Evolutionary conservation across 805 yeast species (phyloP).

Genomic region (Nakazawaea laoshanensis): DNA sequence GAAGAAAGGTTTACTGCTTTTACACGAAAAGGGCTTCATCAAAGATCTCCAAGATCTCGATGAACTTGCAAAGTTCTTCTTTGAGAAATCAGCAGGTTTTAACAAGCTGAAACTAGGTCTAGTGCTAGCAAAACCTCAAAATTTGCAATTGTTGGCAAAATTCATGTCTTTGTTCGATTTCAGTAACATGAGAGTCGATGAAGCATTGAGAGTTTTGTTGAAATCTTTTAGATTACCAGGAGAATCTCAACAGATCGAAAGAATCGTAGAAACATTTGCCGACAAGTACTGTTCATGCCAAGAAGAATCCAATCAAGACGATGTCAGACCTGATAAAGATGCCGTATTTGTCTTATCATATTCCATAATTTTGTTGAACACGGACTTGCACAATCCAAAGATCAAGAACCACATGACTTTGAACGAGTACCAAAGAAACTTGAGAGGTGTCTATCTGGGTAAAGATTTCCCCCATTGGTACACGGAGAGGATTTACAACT

Average conservation of each 20-base stretch:
- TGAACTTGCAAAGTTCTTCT: conserved; percentile 71
- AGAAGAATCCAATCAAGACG: conserved; percentile 21
- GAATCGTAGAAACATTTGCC: conserved; percentile 82
- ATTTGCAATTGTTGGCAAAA: conserved; percentile 45
- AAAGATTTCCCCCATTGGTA: conserved; percentile 84
- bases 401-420: conserved; percentile 87
- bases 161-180: conserved; percentile 74
- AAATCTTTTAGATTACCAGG: conserved; percentile 91
- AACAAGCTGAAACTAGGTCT: conserved; percentile 88
- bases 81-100: conserved; percentile 69
- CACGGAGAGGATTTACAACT: conserved; percentile 66
- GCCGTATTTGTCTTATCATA: conserved; percentile 85
- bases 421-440: conserved; percentile 70
- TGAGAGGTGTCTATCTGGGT: conserved; percentile 69
- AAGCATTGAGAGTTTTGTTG: conserved; percentile 76
- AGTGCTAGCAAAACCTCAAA: conserved; percentile 68
- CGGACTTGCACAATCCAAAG: conserved; percentile 89
- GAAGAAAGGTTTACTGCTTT: conserved; percentile 57
- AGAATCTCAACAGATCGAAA: conserved; percentile 93
- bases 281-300: conserved; percentile 68
- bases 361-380: conserved; percentile 89
- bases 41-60: conserved; percentile 33
- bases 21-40: conserved; percentile 63
- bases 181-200: conserved; percentile 76
- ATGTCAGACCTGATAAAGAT: conserved; percentile 71